A percentile compares a stretch with the other conserved stretches of the same genome.
These are phyloP conservation scores for Suhomyces bokatorum DNA, from an alignment of 1,139 yeast genomes.

Conservation along the genomic window DNA sequence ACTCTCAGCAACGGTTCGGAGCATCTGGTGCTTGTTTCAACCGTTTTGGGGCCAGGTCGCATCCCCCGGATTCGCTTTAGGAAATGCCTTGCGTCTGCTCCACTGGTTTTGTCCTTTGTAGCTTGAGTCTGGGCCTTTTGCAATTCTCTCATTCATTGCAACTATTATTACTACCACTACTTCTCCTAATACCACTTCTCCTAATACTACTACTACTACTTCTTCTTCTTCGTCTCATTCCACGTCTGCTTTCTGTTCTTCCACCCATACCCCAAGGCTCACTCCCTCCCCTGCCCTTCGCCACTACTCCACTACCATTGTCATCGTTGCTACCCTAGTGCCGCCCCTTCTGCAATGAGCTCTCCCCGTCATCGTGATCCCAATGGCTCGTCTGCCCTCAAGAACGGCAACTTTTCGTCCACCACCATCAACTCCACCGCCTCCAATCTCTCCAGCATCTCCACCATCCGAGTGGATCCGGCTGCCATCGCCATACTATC, in stretches of 20 bases:
- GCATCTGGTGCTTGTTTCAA: constrained; percentile 4
- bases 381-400: too few relatives aligned
- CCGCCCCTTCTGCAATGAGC: background rate
- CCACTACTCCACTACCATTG: background rate
- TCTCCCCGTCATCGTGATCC: background rate
- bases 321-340: background rate
- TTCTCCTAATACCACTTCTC: background rate
- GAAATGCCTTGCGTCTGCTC: too few relatives aligned
- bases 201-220: too few relatives aligned
- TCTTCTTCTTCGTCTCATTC: background rate
- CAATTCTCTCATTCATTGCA: too few relatives aligned
- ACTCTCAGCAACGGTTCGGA: constrained; percentile 9
- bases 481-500: background rate
- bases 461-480: constrained; percentile 1
- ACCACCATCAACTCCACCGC: background rate
- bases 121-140: too few relatives aligned
- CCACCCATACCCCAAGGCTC: too few relatives aligned
- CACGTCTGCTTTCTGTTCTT: too few relatives aligned
- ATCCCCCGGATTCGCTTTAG: background rate
- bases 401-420: background rate
- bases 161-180: background rate
- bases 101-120: too few relatives aligned
- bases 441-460: background rate
- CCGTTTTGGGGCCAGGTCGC: constrained; percentile 2
- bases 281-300: too few relatives aligned